Conservation (phyloP, 257 asterid genomes). For the Anisodus tanguticus region DNA sequence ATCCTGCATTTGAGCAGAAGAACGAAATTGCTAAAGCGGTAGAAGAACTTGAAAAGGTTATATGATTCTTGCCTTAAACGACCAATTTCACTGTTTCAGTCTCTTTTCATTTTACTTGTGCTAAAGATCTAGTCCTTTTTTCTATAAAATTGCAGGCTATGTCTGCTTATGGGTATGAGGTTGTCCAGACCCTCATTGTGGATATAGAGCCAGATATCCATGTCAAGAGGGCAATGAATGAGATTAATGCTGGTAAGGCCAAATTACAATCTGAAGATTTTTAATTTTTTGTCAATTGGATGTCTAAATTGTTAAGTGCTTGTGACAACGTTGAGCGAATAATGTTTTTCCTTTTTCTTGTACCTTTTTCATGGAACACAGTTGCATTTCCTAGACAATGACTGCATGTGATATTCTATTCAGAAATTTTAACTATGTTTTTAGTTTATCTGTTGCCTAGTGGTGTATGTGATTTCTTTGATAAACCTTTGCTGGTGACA, state of each 20-base stretch:
- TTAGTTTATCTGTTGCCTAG: conserved; percentile 2
- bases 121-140: not conserved
- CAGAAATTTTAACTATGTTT: not conserved
- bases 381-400: conserved; percentile 24
- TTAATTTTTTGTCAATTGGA: not conserved
- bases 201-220: conserved; percentile 51
- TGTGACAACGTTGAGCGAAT: not conserved
- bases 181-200: conserved; percentile 53
- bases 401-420: not conserved
- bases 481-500: conserved; percentile 23
- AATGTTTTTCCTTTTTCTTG: not conserved
- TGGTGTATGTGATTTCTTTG: not conserved
- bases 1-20: conserved; percentile 49
- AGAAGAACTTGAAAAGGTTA: conserved; percentile 51
- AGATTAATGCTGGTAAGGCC: conserved; percentile 47
- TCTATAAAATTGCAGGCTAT: conserved; percentile 38
- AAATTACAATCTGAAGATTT: not conserved
- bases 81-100: not conserved
- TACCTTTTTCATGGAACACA: not conserved
- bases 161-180: conserved; percentile 45
- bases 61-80: conserved; percentile 12
- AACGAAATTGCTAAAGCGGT: conserved; percentile 50
- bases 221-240: conserved; percentile 51
- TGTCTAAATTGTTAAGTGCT: not conserved
- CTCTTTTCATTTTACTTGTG: not conserved